Conservation (phyloP, 225 moss, liverwort and hornwort species). For the Asterella californica region DNA sequence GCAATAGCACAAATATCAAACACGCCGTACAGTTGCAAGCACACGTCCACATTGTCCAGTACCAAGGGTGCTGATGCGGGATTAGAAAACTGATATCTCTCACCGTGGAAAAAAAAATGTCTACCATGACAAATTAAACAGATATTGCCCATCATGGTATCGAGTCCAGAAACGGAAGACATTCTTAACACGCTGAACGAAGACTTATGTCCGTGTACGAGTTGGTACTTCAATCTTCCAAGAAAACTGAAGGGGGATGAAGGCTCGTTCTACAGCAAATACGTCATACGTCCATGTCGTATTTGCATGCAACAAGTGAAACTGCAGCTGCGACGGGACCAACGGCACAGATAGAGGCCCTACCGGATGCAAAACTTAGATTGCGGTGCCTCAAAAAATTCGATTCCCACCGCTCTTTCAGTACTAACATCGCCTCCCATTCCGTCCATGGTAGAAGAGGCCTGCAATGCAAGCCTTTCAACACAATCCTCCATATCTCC, state of each 20-base stretch:
- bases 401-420: neutral
- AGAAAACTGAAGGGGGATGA: neutral
- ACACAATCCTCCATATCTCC: slow-evolving; percentile 15
- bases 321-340: neutral
- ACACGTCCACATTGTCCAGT: neutral
- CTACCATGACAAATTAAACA: neutral
- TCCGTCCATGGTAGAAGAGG: neutral
- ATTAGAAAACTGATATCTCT: neutral
- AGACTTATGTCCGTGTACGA: neutral
- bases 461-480: slow-evolving; percentile 27
- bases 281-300: no score
- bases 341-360: neutral
- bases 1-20: neutral
- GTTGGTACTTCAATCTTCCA: neutral
- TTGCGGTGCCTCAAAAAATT: neutral
- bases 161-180: neutral
- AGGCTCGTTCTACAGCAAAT: neutral
- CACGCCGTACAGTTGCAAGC: neutral
- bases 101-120: neutral
- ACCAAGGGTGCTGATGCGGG: neutral
- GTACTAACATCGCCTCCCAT: neutral
- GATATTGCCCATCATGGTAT: neutral
- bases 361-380: slow-evolving; percentile 21
- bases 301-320: neutral
- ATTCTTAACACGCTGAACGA: neutral